Conservation (phyloP, 2,329 filamentous ascomycete species). For the Amauroascus niger region DNA sequence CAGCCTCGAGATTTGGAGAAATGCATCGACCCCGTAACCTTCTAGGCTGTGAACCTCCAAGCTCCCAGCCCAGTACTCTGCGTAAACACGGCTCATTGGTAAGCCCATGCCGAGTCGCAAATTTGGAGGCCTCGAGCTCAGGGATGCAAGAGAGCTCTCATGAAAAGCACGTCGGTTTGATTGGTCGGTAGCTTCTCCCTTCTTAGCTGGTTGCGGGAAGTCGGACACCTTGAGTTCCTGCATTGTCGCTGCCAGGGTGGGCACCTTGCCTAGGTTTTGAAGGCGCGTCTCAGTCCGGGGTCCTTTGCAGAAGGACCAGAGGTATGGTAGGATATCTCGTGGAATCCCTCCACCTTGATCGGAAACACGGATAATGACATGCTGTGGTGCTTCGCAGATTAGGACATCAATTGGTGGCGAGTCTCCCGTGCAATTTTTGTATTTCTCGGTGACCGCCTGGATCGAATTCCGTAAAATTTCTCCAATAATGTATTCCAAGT, state of each 20-base stretch:
- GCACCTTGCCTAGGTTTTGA: conserved; percentile 77
- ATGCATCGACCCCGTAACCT: conserved; percentile 91
- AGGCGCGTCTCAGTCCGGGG: conserved; percentile 66
- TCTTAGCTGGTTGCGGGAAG: conserved; percentile 23
- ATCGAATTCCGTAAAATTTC: conserved; percentile 92
- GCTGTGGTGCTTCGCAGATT: conserved; percentile 85
- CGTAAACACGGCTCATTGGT: conserved; percentile 87
- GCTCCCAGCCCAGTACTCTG: conserved; percentile 94
- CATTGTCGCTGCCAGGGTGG: conserved; percentile 84
- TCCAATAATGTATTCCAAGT: conserved; percentile 93
- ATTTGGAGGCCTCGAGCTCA: conserved; percentile 76
- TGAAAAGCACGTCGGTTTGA: conserved; percentile 29
- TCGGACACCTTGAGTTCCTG: conserved; percentile 60
- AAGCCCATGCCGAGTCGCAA: conserved; percentile 84
- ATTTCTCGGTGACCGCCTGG: conserved; percentile 76
- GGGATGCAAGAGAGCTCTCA: conserved; percentile 62
- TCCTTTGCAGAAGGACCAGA: conserved; percentile 97
- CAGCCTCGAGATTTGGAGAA: conserved; percentile 88
- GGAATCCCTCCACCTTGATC: conserved; percentile 91
- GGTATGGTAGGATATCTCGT: conserved; percentile 69
- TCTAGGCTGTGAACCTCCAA: conserved; percentile 85
- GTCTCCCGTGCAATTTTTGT: conserved; percentile 38
- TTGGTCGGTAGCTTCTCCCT: conserved; percentile 14
- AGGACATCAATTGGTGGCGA: conserved; percentile 86
- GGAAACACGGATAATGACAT: conserved; percentile 92